Evolutionary conservation across 192 early-diverging fungal species (phyloP).

Genomic region (Thamnidium elegans): DNA sequence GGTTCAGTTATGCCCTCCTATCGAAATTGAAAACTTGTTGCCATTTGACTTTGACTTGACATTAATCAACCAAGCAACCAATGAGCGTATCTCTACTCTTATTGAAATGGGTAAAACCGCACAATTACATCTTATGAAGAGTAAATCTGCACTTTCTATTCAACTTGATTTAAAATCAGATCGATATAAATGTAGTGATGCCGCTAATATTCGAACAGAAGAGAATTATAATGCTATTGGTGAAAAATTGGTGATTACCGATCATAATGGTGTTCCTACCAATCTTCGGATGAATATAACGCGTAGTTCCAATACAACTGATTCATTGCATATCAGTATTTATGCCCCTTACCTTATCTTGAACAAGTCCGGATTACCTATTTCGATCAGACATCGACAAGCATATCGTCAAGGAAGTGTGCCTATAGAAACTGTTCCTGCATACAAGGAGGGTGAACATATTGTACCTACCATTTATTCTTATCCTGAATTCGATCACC

Average conservation of each 20-base stretch:
- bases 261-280: background rate
- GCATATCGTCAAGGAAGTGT: slow-evolving; percentile 7
- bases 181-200: slow-evolving; percentile 6
- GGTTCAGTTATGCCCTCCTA: slow-evolving; percentile 51
- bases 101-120: slow-evolving; percentile 12
- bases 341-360: slow-evolving; percentile 79
- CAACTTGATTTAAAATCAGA: background rate
- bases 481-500: slow-evolving; percentile 69
- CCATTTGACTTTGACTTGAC: slow-evolving; percentile 67
- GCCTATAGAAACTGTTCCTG: slow-evolving; percentile 1
- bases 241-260: slow-evolving; percentile 2
- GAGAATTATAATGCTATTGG: background rate
- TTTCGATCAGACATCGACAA: slow-evolving; percentile 26
- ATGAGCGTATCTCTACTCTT: background rate
- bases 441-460: slow-evolving; percentile 14
- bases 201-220: background rate
- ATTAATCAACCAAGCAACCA: slow-evolving; percentile 53
- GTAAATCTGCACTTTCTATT: background rate
- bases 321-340: slow-evolving; percentile 62
- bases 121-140: slow-evolving; percentile 16
- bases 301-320: slow-evolving; percentile 25
- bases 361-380: slow-evolving; percentile 68
- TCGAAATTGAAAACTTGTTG: slow-evolving; percentile 79
- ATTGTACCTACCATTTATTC: slow-evolving; percentile 61
- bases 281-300: slow-evolving; percentile 14